Percentiles rank a stretch among this genome's conserved stretches.
These are phyloP conservation scores for Penicillium manginii DNA, from an alignment of 495 filamentous ascomycete species.

Conservation along the genomic window DNA sequence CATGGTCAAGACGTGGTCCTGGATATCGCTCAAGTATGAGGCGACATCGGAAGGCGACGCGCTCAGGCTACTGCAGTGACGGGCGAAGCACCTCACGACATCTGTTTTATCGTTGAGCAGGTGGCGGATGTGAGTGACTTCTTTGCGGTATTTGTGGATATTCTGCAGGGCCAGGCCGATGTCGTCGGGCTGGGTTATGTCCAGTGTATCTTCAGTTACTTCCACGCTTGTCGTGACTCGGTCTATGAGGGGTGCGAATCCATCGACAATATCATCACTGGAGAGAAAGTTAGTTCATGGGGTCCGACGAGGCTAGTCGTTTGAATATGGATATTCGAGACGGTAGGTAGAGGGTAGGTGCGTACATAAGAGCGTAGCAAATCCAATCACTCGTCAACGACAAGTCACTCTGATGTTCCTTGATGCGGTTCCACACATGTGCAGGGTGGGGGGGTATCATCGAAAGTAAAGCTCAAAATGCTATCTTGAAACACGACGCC, in stretches of 20 bases:
- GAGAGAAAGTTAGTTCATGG: background rate
- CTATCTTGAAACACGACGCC: conserved; percentile 90
- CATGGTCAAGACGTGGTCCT: conserved; percentile 97
- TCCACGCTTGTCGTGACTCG: conserved; percentile 80
- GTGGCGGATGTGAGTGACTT: conserved; percentile 83
- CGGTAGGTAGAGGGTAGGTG: conserved; percentile 1
- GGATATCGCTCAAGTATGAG: conserved; percentile 88
- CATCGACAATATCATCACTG: conserved; percentile 91
- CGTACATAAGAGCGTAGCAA: conserved; percentile 92
- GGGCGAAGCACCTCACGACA: conserved; percentile 89
- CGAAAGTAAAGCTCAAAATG: conserved; percentile 83
- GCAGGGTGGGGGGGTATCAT: conserved; percentile 73
- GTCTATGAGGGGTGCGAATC: conserved; percentile 80
- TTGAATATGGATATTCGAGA: conserved; percentile 13
- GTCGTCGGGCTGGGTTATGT: conserved; percentile 80
- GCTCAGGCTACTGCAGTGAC: conserved; percentile 85
- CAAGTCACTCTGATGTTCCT: conserved; percentile 82
- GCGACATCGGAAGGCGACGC: conserved; percentile 86
- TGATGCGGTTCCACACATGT: conserved; percentile 83
- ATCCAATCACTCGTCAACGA: conserved; percentile 91
- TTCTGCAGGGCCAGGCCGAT: conserved; percentile 75
- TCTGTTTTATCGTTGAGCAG: conserved; percentile 91
- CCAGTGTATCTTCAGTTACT: conserved; percentile 84
- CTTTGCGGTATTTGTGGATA: conserved; percentile 85
- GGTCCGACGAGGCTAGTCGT: background rate